Conservation (phyloP, 1,284 basidiomycete genomes). For the Earliella scabrosa region DNA sequence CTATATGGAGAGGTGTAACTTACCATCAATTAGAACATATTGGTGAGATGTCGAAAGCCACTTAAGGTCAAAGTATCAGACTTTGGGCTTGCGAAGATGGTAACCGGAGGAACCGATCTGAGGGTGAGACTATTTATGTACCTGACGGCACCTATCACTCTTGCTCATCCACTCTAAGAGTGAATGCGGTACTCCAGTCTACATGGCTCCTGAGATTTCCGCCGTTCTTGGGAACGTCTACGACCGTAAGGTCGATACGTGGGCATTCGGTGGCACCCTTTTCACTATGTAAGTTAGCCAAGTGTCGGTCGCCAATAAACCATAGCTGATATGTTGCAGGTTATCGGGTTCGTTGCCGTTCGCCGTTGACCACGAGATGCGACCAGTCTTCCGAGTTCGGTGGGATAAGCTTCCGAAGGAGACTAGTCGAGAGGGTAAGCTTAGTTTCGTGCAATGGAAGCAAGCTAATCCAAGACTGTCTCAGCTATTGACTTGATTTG, state of each 20-base stretch:
- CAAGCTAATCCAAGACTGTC: too few relatives aligned
- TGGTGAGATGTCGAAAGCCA: conserved; percentile 66
- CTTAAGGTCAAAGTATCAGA: conserved; percentile 85
- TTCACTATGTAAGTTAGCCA: neutral
- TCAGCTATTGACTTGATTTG: too few relatives aligned
- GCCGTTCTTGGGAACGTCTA: neutral
- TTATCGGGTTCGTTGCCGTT: too few relatives aligned
- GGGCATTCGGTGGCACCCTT: neutral
- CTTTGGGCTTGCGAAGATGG: conserved; percentile 90
- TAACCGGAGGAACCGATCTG: conserved; percentile 73
- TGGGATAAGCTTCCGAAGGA: too few relatives aligned
- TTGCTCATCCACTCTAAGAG: neutral
- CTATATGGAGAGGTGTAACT: conserved; percentile 78
- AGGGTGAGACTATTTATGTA: conserved; percentile 59
- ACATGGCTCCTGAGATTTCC: neutral
- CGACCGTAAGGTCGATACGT: conserved; percentile 2
- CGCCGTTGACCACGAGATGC: too few relatives aligned
- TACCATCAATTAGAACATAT: conserved; percentile 71
- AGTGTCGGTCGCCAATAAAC: too few relatives aligned
- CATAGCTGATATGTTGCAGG: too few relatives aligned
- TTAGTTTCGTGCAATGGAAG: too few relatives aligned
- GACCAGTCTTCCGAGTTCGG: too few relatives aligned
- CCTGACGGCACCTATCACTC: too few relatives aligned
- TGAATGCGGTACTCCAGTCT: neutral
- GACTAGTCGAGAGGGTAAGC: too few relatives aligned